These are phyloP conservation scores for Ceriops zippeliana DNA, from an alignment of 345 rosid species.

Conservation along the genomic window DNA sequence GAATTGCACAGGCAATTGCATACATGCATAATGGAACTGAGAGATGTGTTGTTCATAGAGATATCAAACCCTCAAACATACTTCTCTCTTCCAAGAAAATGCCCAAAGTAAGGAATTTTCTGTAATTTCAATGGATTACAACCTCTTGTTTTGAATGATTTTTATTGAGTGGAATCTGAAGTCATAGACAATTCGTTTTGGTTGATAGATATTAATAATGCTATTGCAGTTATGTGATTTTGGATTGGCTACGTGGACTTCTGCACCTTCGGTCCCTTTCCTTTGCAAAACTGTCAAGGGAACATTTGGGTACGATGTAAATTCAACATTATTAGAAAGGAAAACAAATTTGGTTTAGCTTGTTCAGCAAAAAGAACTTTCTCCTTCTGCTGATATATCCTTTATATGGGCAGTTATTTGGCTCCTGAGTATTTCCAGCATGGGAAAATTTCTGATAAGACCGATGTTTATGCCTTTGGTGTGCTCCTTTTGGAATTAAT, in stretches of 20 bases:
- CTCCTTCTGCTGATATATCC: slow-evolving; percentile 2
- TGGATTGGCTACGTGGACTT: slow-evolving; percentile 92
- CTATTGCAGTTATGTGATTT: slow-evolving; percentile 79
- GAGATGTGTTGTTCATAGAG: slow-evolving; percentile 90
- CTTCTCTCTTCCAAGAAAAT: slow-evolving; percentile 79
- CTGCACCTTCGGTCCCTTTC: slow-evolving; percentile 82
- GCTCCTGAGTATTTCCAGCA: slow-evolving; percentile 98
- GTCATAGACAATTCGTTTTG: background rate
- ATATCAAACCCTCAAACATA: slow-evolving; percentile 87
- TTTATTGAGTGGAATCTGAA: background rate
- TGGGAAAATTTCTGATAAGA: slow-evolving; percentile 86
- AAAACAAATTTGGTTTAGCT: background rate
- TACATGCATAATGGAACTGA: slow-evolving; percentile 81
- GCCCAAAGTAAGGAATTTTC: slow-evolving; percentile 49
- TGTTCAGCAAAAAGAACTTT: background rate
- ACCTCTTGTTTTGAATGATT: background rate
- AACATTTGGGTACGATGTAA: slow-evolving; percentile 74
- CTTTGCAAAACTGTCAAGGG: slow-evolving; percentile 93
- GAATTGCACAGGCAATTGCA: slow-evolving; percentile 70
- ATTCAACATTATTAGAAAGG: background rate
- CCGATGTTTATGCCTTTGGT: slow-evolving; percentile 94
- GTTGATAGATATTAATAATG: background rate
- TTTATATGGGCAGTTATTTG: slow-evolving; percentile 51
- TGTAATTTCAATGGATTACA: background rate
- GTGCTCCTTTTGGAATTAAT: slow-evolving; percentile 83